Evolutionary conservation across 495 filamentous ascomycete genomes (phyloP).

Genomic region (Amorphotheca resinae): DNA sequence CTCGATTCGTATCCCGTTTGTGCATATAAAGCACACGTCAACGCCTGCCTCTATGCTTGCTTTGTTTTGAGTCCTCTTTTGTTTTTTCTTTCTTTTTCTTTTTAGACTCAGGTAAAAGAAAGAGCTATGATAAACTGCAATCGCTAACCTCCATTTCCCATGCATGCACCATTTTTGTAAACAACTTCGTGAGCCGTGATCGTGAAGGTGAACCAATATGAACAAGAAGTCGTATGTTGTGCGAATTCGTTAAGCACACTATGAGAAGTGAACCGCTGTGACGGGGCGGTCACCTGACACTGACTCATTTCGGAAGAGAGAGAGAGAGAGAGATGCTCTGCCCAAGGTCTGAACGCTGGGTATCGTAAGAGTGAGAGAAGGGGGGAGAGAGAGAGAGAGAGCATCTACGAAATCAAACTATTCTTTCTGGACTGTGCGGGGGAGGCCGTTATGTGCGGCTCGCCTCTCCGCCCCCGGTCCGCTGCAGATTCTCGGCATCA

Average conservation of each 20-base stretch:
- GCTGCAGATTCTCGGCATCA: neutral
- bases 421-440: no score
- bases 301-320: neutral
- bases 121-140: slow-evolving; percentile 14
- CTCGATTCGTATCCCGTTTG: neutral
- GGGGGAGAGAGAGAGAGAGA: no score
- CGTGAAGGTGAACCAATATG: slow-evolving; percentile 9
- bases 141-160: slow-evolving; percentile 18
- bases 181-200: slow-evolving; percentile 13
- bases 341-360: no score
- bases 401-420: no score
- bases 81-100: no score
- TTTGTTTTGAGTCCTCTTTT: no score
- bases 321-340: neutral
- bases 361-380: neutral
- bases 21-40: neutral
- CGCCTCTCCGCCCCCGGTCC: no score
- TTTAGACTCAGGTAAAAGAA: neutral
- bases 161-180: slow-evolving; percentile 19
- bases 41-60: no score
- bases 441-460: no score
- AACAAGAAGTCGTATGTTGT: slow-evolving; percentile 1
- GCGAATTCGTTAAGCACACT: neutral
- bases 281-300: neutral
- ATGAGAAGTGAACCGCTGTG: neutral